Base-by-base conservation (phyloP, 2,329 filamentous ascomycete genomes). In the Zarea fungicola region DNA sequence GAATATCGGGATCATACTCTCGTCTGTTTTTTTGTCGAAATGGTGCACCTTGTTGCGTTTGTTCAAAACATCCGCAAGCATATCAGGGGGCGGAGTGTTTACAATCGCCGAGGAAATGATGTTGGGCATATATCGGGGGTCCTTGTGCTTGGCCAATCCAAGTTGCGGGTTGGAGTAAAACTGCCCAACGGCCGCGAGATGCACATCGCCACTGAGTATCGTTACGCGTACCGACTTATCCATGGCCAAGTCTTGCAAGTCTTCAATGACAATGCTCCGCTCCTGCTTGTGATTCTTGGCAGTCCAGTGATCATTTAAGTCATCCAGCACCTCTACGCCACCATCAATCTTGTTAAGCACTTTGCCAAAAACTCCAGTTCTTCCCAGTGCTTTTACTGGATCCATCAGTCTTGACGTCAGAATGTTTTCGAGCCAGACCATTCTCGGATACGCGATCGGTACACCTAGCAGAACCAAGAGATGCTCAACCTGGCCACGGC, bases 51-150 rank as follows among this genome's bases (percentile, higher is more conserved):
- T 96, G 73, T 96, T 96, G 23, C 93, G 82, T 71, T 87, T 93
- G 72, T 97, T 96, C 52, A 99, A 77, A 44, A 95, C 80, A 65
- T 99, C 92, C 5, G 89, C 89, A 72, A 97, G 78, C 60, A 95
- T 74, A 45, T 93, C 87, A 1, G 91, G 86, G 16, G 91, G 89
- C 5, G 95, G 93, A 13, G 86, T 84, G 62, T 99, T 96, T 58
- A 87, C 92, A 62, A 99, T 97, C 11, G 91, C 90, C 0, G 91
- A 96, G 1, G 90, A 95, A 56, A 97, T 83, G 52, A 99, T 72
- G 60, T 99, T 99, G 5, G 90, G 88, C 86, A 99, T 99, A 64
- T 99, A 99, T 53, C 93, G 80, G 61, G 93, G 91, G 64, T 99
- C 93, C 56, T 83, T 84, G 68, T 97, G 89, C 66, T 96, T 97